Base-by-base conservation (phyloP, 2,329 filamentous ascomycete genomes). In the Aspergillus quadrilineatus region DNA sequence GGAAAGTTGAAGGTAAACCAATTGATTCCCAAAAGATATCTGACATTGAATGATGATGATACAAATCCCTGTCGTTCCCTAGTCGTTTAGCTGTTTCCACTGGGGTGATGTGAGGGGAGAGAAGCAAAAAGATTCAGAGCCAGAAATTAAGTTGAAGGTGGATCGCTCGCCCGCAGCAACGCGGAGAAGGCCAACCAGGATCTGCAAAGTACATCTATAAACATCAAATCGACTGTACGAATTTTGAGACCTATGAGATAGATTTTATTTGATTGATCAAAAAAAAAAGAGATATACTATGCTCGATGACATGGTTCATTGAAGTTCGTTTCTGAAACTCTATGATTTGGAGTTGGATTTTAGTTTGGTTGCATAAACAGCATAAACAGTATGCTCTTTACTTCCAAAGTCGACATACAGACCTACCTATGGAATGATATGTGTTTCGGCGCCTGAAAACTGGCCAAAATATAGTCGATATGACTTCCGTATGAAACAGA, bases 151-250 rank as follows among this genome's bases (percentile, higher is more conserved):
- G 30, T 53, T 46, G 15, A 9, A 32, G 42, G 50, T 45, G n/a
- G 50, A 26, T 53, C 39, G 42, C 50, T 53, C 42, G 50, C 47
- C 44, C 37, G 44, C 45, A 36, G 48, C 50, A 37, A 34, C 50
- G 50, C 43, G 50, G 50, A 43, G 50, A 53, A 53, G 9, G 26
- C 36, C 29, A 47, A 47, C 44, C 12, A 39, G 6, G 12, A 14
- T 15, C 37, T n/a, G 10, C 30, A 34, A 34, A 34, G 5, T 34
- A 10, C 30, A 22, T 22, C 22, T 22, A 22, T 22, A 22, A 22
- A 22, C 22, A 22, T 3, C 22, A 22, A 3, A 22, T 4, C 22
- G 3, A 4, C 22, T 22, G 22, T 22, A 22, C 22, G 22, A 22
- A 22, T 22, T 22, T 22, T 3, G 3, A 22, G 3, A 22, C 22